These are phyloP conservation scores for Monosporascus cannonballus DNA, from an alignment of 2,329 filamentous ascomycete genomes.

Conservation along the genomic window DNA sequence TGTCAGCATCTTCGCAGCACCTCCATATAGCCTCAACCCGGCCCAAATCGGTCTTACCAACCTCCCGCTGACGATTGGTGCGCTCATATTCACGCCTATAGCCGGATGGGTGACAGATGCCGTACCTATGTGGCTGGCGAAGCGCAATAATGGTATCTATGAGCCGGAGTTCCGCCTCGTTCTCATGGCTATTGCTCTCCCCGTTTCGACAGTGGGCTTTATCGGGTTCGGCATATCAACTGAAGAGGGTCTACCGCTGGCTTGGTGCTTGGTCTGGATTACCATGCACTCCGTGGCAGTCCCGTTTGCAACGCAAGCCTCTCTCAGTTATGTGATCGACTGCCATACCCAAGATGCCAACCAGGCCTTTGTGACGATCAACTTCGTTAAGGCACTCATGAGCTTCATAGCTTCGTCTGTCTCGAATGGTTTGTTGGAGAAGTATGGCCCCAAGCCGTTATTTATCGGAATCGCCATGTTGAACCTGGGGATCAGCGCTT, in stretches of 20 bases:
- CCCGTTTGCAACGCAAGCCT: slow-evolving; percentile 16
- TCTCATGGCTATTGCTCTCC: slow-evolving; percentile 15
- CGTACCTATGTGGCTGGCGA: slow-evolving; percentile 18
- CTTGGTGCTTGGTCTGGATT: slow-evolving; percentile 18
- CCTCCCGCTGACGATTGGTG: slow-evolving; percentile 13
- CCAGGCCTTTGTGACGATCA: slow-evolving; percentile 20
- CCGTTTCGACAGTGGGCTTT: slow-evolving; percentile 15
- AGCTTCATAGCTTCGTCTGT: slow-evolving; percentile 15
- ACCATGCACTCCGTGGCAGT: slow-evolving; percentile 18
- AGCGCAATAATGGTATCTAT: slow-evolving; percentile 15
- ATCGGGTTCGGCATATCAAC: slow-evolving; percentile 15
- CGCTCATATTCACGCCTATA: slow-evolving; percentile 16
- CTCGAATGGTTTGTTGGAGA: slow-evolving; percentile 13
- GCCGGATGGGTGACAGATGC: slow-evolving; percentile 20
- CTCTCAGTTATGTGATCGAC: slow-evolving; percentile 19
- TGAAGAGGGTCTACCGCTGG: slow-evolving; percentile 7
- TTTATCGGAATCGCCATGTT: slow-evolving; percentile 16
- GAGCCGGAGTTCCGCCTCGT: slow-evolving; percentile 19
- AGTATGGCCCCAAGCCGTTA: slow-evolving; percentile 8
- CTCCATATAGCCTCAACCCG: slow-evolving; percentile 17
- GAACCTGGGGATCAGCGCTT: slow-evolving; percentile 14
- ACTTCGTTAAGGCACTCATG: slow-evolving; percentile 17
- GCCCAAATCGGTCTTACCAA: slow-evolving; percentile 18
- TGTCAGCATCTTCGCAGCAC: slow-evolving; percentile 15
- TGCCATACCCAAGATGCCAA: slow-evolving; percentile 19